phyloP scores from a whole-genome alignment of 2,329 filamentous ascomycete genomes.

The Ascochyta fabae region DNA sequence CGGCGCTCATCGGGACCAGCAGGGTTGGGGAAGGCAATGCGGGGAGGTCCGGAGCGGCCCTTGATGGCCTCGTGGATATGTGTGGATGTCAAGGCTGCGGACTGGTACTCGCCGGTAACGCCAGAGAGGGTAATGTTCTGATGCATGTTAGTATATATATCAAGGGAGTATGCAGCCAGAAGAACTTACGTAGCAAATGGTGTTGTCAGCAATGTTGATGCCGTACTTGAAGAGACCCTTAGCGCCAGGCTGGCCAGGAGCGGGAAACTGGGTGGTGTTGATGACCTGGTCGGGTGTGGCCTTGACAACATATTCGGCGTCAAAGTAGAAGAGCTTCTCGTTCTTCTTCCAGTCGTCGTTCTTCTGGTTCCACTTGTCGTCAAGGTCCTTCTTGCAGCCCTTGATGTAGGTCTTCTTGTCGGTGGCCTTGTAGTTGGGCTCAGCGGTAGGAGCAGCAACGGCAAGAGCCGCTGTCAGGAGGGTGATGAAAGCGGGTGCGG shows the following conservation, averaged over 20 bases:
- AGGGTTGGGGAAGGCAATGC: slow-evolving; percentile 49
- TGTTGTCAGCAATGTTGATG: slow-evolving; percentile 57
- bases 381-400: slow-evolving; percentile 30
- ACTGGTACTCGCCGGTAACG: slow-evolving; percentile 60
- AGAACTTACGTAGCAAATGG: slow-evolving; percentile 50
- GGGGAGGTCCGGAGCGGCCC: slow-evolving; percentile 58
- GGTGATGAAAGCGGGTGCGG: slow-evolving; percentile 26
- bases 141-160: neutral
- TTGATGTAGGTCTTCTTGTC: slow-evolving; percentile 21
- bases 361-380: slow-evolving; percentile 30
- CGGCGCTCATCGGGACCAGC: slow-evolving; percentile 47
- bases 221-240: slow-evolving; percentile 60
- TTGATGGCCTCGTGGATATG: slow-evolving; percentile 61
- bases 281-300: slow-evolving; percentile 61
- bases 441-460: slow-evolving; percentile 26
- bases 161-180: neutral
- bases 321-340: slow-evolving; percentile 52
- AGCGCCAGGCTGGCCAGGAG: slow-evolving; percentile 54
- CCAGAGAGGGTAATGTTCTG: slow-evolving; percentile 59
- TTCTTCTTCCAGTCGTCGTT: slow-evolving; percentile 31
- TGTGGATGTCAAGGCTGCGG: slow-evolving; percentile 59
- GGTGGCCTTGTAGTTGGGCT: neutral
- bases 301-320: slow-evolving; percentile 56
- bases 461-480: slow-evolving; percentile 29
- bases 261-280: slow-evolving; percentile 46